phyloP scores from a whole-genome alignment of 164 flowering plant species.

The Stephania japonica region DNA sequence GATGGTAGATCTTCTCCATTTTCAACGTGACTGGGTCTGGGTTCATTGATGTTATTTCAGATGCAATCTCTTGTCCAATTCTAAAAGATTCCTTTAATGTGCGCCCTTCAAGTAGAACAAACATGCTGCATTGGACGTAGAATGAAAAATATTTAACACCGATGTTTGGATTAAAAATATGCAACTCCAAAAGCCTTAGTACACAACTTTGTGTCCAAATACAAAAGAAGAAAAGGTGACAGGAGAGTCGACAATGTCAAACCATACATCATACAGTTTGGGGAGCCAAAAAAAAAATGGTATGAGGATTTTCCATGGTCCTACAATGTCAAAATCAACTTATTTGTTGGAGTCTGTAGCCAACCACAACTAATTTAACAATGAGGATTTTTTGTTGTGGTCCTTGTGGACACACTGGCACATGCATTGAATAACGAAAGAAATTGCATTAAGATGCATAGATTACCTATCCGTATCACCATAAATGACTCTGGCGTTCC shows the following conservation, averaged over 20 bases:
- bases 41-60: constrained; percentile 73
- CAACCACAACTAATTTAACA: no score
- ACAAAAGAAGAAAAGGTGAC: not conserved
- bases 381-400: no score
- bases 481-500: constrained; percentile 90
- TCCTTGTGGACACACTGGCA: no score
- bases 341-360: no score
- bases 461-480: constrained; percentile 96
- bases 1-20: constrained; percentile 88
- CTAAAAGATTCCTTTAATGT: constrained; percentile 53
- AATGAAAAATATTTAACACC: not conserved
- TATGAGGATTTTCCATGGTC: no score
- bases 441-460: not conserved
- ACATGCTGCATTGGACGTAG: constrained; percentile 55
- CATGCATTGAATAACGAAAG: not conserved
- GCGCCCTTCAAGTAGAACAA: constrained; percentile 91
- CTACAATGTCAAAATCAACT: no score
- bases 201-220: no score
- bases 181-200: no score
- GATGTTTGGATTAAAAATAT: not conserved
- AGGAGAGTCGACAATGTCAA: not conserved
- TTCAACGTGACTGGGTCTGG: constrained; percentile 81
- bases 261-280: no score
- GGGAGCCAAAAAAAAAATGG: no score
- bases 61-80: constrained; percentile 81